Base-by-base conservation (phyloP, 257 asterid genomes). In the Solanum sejunctum region DNA sequence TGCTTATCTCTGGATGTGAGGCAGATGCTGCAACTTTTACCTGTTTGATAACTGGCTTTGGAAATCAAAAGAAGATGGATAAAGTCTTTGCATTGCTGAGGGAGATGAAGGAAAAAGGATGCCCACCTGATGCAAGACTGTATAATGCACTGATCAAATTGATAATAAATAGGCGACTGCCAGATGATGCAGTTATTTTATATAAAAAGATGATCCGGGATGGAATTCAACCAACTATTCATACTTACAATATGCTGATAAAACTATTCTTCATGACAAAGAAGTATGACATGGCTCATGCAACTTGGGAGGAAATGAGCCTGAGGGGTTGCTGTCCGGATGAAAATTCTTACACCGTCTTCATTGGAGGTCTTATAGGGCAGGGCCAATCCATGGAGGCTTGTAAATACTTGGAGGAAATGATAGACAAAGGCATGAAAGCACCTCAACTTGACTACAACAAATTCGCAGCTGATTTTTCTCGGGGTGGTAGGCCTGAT, bases 271-370 rank as follows among this genome's bases (percentile, higher is more conserved):
- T 95, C 69, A 66, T 87, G 45, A 88, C 89, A 0, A 90, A 85
- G 83, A 88, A 97, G 85, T 90, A 89, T 41, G 95, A 97, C 58
- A 89, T 90, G 94, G 96, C 92, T 0, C 87, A 83, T 83, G 93
- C 88, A 1, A 94, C 92, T 88, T 96, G 98, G 98, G 94, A 93
- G 86, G 98, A 96, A 92, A 96, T 96, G 99, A 94, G 87, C 82
- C 87, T 85, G 89, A 92, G 85, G 58, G 98, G 99, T 1, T 91
- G 92, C 43, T 97, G 98, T 84, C 98, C 99, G 1, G 98, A 94
- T 87, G 99, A 94, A n/a, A 95, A 95, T 88, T 87, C 97, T 20
- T 96, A 95, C 83, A 81, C 89, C n/a, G 88, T 97, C 56, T 77
- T 90, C 79, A 91, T 94, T 12, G 91, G 99, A 67, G 98, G 99